A percentile compares a stretch with the other conserved stretches of the same genome.
phyloP scores from a whole-genome alignment of 495 filamentous ascomycete genomes.

The Neurospora sp. region DNA sequence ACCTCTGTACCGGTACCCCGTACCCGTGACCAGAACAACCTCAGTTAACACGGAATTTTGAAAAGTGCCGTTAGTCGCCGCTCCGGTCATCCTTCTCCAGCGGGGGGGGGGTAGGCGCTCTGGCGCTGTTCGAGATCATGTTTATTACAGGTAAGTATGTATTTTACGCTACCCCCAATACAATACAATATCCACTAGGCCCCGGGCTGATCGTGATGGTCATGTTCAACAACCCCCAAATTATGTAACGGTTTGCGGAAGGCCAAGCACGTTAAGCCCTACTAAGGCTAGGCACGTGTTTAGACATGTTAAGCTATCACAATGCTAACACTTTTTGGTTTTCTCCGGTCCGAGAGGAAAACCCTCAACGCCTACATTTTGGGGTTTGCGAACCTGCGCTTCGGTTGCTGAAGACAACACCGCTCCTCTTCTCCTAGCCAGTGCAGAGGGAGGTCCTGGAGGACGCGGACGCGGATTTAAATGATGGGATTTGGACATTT shows the following conservation, averaged over 20 bases:
- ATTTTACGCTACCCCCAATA: neutral
- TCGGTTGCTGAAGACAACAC: neutral
- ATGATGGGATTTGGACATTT: neutral
- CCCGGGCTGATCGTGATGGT: neutral
- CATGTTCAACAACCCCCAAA: neutral
- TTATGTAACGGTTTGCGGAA: neutral
- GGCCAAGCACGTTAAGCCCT: neutral
- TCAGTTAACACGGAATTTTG: neutral
- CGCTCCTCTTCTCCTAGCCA: neutral
- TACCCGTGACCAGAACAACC: neutral
- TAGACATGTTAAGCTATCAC: neutral
- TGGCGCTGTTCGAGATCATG: neutral
- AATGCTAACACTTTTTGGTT: neutral
- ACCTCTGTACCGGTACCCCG: neutral
- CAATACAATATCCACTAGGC: neutral
- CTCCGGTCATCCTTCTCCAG: neutral
- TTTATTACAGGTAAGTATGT: neutral
- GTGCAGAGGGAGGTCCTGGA: neutral
- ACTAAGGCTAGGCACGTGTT: neutral
- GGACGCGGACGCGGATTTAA: neutral
- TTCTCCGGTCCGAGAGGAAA: neutral
- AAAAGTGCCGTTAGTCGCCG: neutral
- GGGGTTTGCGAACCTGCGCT: neutral
- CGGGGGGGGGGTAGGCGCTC: neutral
- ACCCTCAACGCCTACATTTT: neutral